Conservation (phyloP, 2,329 filamentous ascomycete species). For the Venturia effusa region DNA sequence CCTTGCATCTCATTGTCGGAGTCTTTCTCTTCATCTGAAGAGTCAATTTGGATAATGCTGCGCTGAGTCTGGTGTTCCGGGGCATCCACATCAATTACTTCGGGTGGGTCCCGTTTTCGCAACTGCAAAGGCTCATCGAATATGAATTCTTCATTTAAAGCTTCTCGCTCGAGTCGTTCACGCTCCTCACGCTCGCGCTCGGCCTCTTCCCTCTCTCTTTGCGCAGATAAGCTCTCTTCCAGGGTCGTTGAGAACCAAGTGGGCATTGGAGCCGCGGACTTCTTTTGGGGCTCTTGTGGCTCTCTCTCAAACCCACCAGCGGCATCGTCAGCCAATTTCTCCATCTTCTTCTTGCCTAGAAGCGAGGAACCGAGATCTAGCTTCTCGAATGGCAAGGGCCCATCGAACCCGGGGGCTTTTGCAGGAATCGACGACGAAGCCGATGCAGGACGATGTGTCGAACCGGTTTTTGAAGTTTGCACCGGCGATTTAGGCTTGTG, state of each 20-base stretch:
- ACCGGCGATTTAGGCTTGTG: conserved; percentile 22
- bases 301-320: conserved; percentile 57
- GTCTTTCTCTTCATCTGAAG: conserved; percentile 44
- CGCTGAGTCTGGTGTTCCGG: conserved; percentile 33
- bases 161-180: conserved; percentile 30
- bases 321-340: conserved; percentile 40
- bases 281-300: conserved; percentile 22
- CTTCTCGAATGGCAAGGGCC: conserved; percentile 82
- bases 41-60: conserved; percentile 49
- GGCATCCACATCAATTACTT: conserved; percentile 37
- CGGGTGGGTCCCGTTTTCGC: conserved; percentile 42
- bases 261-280: conserved; percentile 51
- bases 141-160: conserved; percentile 48
- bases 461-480: conserved; percentile 46
- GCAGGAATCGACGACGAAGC: neutral
- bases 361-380: conserved; percentile 57
- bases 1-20: neutral
- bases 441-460: neutral
- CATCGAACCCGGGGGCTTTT: conserved; percentile 48
- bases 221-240: conserved; percentile 46
- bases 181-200: conserved; percentile 17
- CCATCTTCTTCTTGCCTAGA: conserved; percentile 41
- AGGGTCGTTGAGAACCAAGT: conserved; percentile 60
- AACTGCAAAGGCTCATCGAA: conserved; percentile 51
- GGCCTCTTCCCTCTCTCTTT: conserved; percentile 27